Percentiles rank a stretch among this genome's conserved stretches.
phyloP scores from a whole-genome alignment of 495 filamentous ascomycete species.

The Neurospora discreta region DNA sequence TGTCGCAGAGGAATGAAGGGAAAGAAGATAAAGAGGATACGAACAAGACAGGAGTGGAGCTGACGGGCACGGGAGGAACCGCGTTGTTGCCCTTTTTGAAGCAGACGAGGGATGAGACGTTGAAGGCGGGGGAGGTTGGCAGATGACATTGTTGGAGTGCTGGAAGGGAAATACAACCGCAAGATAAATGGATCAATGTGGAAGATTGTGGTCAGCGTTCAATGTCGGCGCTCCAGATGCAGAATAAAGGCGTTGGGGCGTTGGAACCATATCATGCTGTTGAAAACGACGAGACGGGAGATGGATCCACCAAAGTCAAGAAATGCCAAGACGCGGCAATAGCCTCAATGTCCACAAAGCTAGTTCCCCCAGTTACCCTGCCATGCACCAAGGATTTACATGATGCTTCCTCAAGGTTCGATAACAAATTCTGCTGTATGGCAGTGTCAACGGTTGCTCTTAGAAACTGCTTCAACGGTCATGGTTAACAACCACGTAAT shows the following conservation, averaged over 20 bases:
- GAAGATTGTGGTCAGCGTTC: neutral
- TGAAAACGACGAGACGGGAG: neutral
- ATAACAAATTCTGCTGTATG: neutral
- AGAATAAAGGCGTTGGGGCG: neutral
- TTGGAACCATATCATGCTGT: neutral
- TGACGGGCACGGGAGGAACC: conserved; percentile 84
- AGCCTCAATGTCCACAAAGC: neutral
- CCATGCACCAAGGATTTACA: neutral
- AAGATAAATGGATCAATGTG: neutral
- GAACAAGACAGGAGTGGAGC: conserved; percentile 33
- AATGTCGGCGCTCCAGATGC: neutral
- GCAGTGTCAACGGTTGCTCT: neutral
- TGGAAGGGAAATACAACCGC: neutral
- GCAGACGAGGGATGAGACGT: conserved; percentile 85
- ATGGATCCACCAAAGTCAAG: neutral
- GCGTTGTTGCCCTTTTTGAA: conserved; percentile 87
- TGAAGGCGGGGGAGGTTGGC: conserved; percentile 4
- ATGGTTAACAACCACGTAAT: neutral
- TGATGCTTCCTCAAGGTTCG: neutral
- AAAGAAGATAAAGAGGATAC: neutral
- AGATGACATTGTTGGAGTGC: neutral
- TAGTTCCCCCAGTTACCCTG: neutral
- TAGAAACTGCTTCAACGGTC: fast-evolving
- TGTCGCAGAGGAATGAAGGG: neutral
- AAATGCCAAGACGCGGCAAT: neutral